These are phyloP conservation scores for Wickerhamiella australiensis DNA, from an alignment of 805 yeast genomes.

Conservation along the genomic window DNA sequence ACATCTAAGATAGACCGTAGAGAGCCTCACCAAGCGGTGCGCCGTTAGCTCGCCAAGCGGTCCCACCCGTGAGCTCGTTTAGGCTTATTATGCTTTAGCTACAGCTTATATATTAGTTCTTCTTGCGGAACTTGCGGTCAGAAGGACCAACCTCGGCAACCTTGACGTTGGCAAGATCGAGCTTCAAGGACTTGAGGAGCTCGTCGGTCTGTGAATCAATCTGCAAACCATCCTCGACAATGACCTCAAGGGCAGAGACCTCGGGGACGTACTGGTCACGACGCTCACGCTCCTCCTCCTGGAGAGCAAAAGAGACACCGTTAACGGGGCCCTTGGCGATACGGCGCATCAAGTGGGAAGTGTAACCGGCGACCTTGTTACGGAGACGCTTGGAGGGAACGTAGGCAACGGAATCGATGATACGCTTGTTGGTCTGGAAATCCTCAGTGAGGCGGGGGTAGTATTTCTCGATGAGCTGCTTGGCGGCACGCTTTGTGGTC, in stretches of 20 bases:
- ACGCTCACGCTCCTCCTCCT: conserved; percentile 99
- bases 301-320: conserved; percentile 99
- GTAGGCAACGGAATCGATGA: conserved; percentile 95
- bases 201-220: conserved; percentile 95
- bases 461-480: conserved; percentile 98
- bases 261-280: conserved; percentile 99
- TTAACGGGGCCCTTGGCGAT: conserved; percentile 99
- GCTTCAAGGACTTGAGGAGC: conserved; percentile 84
- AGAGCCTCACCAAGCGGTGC: too few species aligned
- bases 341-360: conserved; percentile 99
- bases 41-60: too few species aligned
- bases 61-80: background rate
- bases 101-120: conserved; percentile 18
- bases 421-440: conserved; percentile 99
- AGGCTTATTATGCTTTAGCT: conserved; percentile 4
- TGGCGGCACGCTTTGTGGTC: conserved; percentile 99
- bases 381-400: conserved; percentile 99
- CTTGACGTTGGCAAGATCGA: conserved; percentile 32
- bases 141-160: conserved; percentile 38
- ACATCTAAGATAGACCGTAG: too few species aligned
- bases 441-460: conserved; percentile 99
- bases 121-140: conserved; percentile 27
- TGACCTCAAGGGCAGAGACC: conserved; percentile 97
- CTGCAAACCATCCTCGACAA: conserved; percentile 89
- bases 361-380: conserved; percentile 99